Conservation (phyloP, 1,139 yeast genomes). For the Protomyces arabidopsidicola region DNA sequence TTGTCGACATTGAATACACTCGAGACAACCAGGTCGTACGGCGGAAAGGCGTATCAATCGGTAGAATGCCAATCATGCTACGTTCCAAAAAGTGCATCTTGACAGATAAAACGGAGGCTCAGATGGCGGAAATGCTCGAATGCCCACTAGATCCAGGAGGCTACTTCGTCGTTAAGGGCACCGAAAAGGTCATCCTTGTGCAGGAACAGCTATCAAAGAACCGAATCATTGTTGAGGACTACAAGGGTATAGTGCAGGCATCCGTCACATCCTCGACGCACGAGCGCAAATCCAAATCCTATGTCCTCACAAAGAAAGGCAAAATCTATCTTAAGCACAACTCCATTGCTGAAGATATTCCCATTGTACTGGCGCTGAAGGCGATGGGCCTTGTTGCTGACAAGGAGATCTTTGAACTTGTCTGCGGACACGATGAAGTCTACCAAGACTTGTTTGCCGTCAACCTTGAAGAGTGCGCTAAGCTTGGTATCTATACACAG, state of each 20-base stretch:
- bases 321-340: conserved; percentile 89
- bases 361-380: conserved; percentile 84
- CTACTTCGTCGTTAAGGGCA: conserved; percentile 93
- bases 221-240: conserved; percentile 95
- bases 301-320: conserved; percentile 85
- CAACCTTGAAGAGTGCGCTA: conserved; percentile 91
- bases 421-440: conserved; percentile 80
- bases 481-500: conserved; percentile 79
- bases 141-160: conserved; percentile 99
- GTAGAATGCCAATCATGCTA: conserved; percentile 97
- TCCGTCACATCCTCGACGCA: conserved; percentile 97
- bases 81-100: conserved; percentile 86
- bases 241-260: conserved; percentile 91
- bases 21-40: conserved; percentile 87
- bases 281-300: conserved; percentile 94
- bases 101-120: conserved; percentile 67
- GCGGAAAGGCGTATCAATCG: conserved; percentile 87
- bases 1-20: conserved; percentile 94
- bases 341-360: conserved; percentile 90
- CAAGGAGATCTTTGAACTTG: conserved; percentile 85
- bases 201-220: conserved; percentile 96
- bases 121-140: conserved; percentile 85
- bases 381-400: conserved; percentile 96
- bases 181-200: conserved; percentile 92
- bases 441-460: conserved; percentile 90